Conservation (phyloP, 2,329 filamentous ascomycete genomes). For the Xylaria sp. region DNA sequence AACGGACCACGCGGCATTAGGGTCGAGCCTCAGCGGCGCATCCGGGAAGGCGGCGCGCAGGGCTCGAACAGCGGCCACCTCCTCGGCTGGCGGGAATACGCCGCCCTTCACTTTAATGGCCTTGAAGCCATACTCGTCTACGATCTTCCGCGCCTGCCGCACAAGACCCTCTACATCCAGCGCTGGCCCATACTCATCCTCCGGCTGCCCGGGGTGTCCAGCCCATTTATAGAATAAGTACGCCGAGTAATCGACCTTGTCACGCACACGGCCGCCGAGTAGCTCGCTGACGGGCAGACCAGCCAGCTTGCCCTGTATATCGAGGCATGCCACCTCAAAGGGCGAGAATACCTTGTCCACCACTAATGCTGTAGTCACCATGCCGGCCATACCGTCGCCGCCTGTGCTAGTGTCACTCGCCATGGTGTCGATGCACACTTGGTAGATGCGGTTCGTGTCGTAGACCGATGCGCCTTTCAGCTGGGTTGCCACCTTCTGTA, state of each 20-base stretch:
- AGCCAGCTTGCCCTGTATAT: constrained; percentile 56
- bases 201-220: constrained; percentile 53
- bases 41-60: constrained; percentile 53
- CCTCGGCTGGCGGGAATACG: constrained; percentile 54
- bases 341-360: constrained; percentile 57
- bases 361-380: constrained; percentile 57
- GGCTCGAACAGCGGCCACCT: constrained; percentile 55
- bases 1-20: constrained; percentile 55
- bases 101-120: constrained; percentile 58
- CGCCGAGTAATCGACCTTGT: constrained; percentile 56
- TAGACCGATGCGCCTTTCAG: constrained; percentile 50
- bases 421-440: constrained; percentile 41
- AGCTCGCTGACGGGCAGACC: constrained; percentile 55
- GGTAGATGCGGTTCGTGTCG: constrained; percentile 46
- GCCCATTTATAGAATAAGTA: constrained; percentile 59
- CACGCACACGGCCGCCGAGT: constrained; percentile 54
- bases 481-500: constrained; percentile 49
- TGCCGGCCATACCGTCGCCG: constrained; percentile 50
- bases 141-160: constrained; percentile 53
- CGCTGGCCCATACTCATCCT: constrained; percentile 56
- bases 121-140: constrained; percentile 57
- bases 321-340: constrained; percentile 57
- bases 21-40: constrained; percentile 53
- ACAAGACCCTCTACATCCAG: constrained; percentile 52
- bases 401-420: constrained; percentile 39